Evolutionary conservation across 768 basidiomycete species (phyloP), one percentile per base, ranked within the genome.

Genomic region (Gyrodon lividus): DNA sequence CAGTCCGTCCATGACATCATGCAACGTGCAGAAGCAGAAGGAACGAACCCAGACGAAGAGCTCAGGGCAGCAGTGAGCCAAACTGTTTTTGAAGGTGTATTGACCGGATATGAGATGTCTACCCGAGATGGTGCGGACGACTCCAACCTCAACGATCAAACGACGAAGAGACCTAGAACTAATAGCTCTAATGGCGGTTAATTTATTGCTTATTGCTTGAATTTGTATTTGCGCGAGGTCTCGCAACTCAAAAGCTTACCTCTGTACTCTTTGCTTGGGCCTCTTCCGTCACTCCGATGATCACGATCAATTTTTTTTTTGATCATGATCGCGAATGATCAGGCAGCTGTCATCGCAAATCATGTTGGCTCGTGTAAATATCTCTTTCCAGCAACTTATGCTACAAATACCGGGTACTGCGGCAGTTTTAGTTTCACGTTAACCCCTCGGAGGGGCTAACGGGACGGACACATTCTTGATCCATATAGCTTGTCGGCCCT

Each of bases 41-140:
- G 85, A 6, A 71, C 75, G 26, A 81, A 89, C 66, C 84, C 83
- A 30, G 86, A 91, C 19, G 80, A 80, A 23, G 74, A 84, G 60
- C 75, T 93, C 46, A 73, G 81, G 44, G 73, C 73, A 48, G 77
- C 79, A 10, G 90, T 93, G 42, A 70, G 63, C 33, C 68, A 75
- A 59, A 80, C 83, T 14, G 86, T 95, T 43, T 67, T 89, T 30
- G 75, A 84, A 59, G 85, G 89, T 37, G 72, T 90, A 41, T 63
- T 75, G 12, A 74, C 80, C 14, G 89, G 89, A 4, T 84, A 77
- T 61, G 73, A 76, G 13, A 74, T 87, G 68, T 66, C 77, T 20
- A 55, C 57, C 6, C 62, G 57, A 26, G 37, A 56, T 17, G 34
- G 38, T 43, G 14, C 31, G 22, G 50, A 59, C 22, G 23, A 51